Base-by-base conservation (phyloP, 176 grass and related monocot species). In the Stipa capillata region DNA sequence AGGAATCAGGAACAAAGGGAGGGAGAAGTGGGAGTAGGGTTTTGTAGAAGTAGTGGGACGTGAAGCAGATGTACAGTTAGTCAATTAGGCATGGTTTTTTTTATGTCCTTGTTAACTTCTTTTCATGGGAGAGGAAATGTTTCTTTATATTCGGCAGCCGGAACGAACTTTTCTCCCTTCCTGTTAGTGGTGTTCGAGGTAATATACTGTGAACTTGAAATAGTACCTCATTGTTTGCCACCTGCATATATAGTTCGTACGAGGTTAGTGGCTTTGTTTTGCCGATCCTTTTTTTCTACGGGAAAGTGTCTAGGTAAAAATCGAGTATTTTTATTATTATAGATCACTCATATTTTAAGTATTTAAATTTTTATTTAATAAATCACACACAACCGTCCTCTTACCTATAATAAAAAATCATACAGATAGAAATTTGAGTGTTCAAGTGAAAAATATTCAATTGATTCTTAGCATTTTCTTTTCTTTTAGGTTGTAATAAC, bases 41-140 rank as follows among this genome's bases (percentile, higher is more conserved):
- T 89, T 89, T 82, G 82, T 70, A 31, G 59, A 33, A 75, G 70
- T 23, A 21, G 70, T 68, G 81, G 51, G 77, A 50, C 33, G 41
- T 18, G 23, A 49, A 40, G 32, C n/a, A 18, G 16, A 18, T 35
- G n/a, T 20, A 33, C 36, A 78, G 65, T 43, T 48, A 88, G 81
- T 88, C 86, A 84, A 88, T 84, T 84, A 68, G 50, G 9, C 69
- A 15, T 21, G 20, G 29, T 49, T 79, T 79, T n/a, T 20, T 79
- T 50, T 43, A 67, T 79, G 86, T 29, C 64, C 32, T 79, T 74
- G 18, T 69, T 43, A 69, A 80, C 87, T 89, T 89, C 82, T 89
- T 89, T 89, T 85, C 70, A 85, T 55, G 87, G 73, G 75, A 76
- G 81, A 44, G 5, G 52, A 14, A 69, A 39, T 15, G 78, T 24